Evolutionary conservation across 495 filamentous ascomycete genomes (phyloP).

Genomic region (Penicillium daleae): DNA sequence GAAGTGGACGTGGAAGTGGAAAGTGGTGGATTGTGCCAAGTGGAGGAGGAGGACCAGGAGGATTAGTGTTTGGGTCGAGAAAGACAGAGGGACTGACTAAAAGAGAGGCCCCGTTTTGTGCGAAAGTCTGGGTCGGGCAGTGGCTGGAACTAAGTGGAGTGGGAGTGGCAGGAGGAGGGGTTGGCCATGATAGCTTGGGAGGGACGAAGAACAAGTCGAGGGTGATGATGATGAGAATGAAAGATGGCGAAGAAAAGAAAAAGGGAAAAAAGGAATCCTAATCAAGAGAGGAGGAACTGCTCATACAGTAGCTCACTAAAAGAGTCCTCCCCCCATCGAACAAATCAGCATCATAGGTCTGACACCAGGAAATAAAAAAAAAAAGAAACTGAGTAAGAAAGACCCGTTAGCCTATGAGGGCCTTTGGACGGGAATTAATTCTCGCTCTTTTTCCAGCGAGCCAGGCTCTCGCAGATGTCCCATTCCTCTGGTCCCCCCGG

Average conservation of each 20-base stretch:
- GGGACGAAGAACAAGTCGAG: background rate
- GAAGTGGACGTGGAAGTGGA: background rate
- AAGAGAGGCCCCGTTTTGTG: slow-evolving; percentile 5
- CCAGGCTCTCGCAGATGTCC: background rate
- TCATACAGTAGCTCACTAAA: too few relatives aligned
- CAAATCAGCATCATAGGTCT: background rate
- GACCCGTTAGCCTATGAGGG: background rate
- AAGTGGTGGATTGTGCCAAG: background rate
- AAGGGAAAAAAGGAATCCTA: background rate
- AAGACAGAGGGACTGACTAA: slow-evolving; percentile 6
- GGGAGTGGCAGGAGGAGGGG: slow-evolving; percentile 18
- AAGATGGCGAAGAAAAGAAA: background rate
- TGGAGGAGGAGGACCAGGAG: background rate
- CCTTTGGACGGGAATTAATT: background rate
- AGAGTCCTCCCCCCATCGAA: background rate
- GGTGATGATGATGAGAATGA: background rate
- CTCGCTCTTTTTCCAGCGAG: background rate
- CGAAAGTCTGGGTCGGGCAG: slow-evolving; percentile 17
- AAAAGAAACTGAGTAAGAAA: background rate
- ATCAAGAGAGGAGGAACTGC: background rate
- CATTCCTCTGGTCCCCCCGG: background rate
- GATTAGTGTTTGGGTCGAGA: background rate
- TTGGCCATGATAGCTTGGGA: slow-evolving; percentile 2
- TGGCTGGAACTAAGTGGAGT: slow-evolving; percentile 36
- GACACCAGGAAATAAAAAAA: slow-evolving; percentile 1